Evolutionary conservation across 1,139 yeast genomes (phyloP).

Genomic region (Pichia sp.): DNA sequence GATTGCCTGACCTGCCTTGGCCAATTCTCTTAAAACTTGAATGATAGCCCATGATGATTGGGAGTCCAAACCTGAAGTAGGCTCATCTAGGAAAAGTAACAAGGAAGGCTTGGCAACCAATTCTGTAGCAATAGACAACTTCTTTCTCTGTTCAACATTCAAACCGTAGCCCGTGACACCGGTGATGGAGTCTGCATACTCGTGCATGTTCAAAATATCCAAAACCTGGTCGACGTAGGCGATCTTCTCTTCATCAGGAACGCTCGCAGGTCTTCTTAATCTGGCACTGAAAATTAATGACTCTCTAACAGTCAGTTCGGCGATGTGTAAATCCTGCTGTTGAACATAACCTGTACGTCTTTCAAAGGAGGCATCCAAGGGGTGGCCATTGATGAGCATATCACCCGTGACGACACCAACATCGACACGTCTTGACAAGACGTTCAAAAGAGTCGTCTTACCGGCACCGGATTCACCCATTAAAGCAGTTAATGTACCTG

Average conservation of each 20-base stretch:
- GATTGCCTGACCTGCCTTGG: conserved; percentile 48
- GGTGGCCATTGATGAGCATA: conserved; percentile 47
- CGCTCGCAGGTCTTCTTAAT: conserved; percentile 44
- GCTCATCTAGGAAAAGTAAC: conserved; percentile 47
- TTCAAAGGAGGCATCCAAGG: conserved; percentile 40
- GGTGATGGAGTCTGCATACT: conserved; percentile 51
- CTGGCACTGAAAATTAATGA: conserved; percentile 50
- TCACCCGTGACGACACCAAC: conserved; percentile 51
- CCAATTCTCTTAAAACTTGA: conserved; percentile 39
- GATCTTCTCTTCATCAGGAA: conserved; percentile 43
- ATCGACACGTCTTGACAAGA: conserved; percentile 49
- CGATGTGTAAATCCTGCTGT: conserved; percentile 53
- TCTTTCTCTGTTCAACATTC: conserved; percentile 50
- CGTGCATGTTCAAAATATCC: conserved; percentile 44
- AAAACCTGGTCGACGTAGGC: conserved; percentile 49
- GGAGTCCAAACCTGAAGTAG: conserved; percentile 52
- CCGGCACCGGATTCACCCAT: conserved; percentile 77
- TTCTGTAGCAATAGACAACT: conserved; percentile 43
- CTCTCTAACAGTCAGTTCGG: conserved; percentile 50
- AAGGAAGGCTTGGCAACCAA: conserved; percentile 48
- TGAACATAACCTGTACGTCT: conserved; percentile 56
- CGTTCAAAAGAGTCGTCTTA: conserved; percentile 58
- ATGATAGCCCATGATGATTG: conserved; percentile 52
- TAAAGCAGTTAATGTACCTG: conserved; percentile 54
- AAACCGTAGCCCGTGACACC: conserved; percentile 52